A percentile compares a stretch with the other conserved stretches of the same genome.
Evolutionary conservation across 2,329 filamentous ascomycete species (phyloP).

Genomic region (Phialophora macrospora): DNA sequence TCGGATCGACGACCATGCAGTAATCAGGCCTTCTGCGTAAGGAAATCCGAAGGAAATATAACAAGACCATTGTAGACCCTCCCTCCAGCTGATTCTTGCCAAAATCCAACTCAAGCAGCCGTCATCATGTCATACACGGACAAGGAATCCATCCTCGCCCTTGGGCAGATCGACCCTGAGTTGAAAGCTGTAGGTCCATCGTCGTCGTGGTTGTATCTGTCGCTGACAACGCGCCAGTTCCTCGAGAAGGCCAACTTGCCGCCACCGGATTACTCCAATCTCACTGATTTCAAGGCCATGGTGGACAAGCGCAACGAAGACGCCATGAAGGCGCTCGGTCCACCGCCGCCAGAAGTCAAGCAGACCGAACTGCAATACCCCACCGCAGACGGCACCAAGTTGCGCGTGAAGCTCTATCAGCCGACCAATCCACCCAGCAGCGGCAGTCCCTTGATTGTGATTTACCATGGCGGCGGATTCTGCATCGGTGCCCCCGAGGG

Average conservation of each 20-base stretch:
- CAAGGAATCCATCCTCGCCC: slow-evolving; percentile 39
- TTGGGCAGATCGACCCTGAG: slow-evolving; percentile 42
- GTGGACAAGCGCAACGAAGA: slow-evolving; percentile 33
- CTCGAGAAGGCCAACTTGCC: slow-evolving; percentile 36
- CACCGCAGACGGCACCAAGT: slow-evolving; percentile 37
- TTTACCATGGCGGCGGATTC: slow-evolving; percentile 41
- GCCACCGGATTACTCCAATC: slow-evolving; percentile 29
- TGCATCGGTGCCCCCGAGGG: slow-evolving; percentile 39
- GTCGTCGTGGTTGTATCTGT: not conserved
- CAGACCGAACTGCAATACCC: slow-evolving; percentile 38
- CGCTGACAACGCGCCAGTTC: slow-evolving; percentile 29
- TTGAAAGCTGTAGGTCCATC: slow-evolving; percentile 36
- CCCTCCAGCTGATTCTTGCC: not conserved
- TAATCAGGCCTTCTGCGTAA: slow-evolving; percentile 5
- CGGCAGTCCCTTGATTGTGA: slow-evolving; percentile 36
- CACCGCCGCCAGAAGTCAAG: slow-evolving; percentile 34
- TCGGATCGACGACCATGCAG: not conserved
- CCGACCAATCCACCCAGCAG: slow-evolving; percentile 27
- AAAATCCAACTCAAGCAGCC: not conserved
- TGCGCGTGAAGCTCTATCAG: slow-evolving; percentile 39
- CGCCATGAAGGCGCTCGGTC: slow-evolving; percentile 25
- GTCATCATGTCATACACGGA: slow-evolving; percentile 28
- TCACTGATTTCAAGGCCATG: slow-evolving; percentile 31
- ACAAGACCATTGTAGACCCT: not conserved
- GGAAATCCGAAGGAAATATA: not conserved